Evolutionary conservation across 2,329 filamentous ascomycete genomes (phyloP), one percentile per base, ranked within the genome.

Genomic region (Claviceps humidiphila): DNA sequence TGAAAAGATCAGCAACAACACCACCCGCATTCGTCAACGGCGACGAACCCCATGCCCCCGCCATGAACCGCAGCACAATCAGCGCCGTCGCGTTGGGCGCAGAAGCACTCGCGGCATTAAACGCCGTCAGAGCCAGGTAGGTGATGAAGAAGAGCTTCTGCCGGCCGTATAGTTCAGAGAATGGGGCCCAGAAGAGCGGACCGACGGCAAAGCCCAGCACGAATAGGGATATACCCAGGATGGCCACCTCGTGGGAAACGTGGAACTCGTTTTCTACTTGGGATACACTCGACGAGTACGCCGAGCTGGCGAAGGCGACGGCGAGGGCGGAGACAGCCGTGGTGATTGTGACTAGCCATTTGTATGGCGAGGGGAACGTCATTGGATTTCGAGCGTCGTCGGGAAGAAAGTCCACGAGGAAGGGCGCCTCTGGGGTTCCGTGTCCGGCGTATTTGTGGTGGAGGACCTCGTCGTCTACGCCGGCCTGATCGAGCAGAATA

Each of bases 271-370:
- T 44, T 14, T 81, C 70, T 51, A 87, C 72, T 48, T 79, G 68
- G 8, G 58, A 53, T 14, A 81, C 63, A 47, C 78, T 79, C 13
- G 80, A 79, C 4, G 77, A 78, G 64, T 80, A 86, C 37, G 84
- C 84, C 1, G 81, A 84, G 17, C 82, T 85, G 51, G 80, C 78
- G 59, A 89, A 84, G 2, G 85, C 73, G 34, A 88, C 82, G 30
- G 76, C 82, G 44, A 89, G 73, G 1, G 83, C 85, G 14, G 84
- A 79, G 30, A 84, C 59, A 13, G 84, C 82, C 53, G 84, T 78
- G 42, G 84, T 63, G 50, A 77, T 61, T 1, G 82, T 84, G 56
- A 84, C 78, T 34, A 64, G 62, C 84, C 85, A 89, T 68, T 87
- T 87, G 65, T 75, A 77, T 30, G 61, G 52, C 2, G 61, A 54